These are phyloP conservation scores for Scedosporium dehoogii DNA, from an alignment of 2,329 filamentous ascomycete species.

Conservation along the genomic window DNA sequence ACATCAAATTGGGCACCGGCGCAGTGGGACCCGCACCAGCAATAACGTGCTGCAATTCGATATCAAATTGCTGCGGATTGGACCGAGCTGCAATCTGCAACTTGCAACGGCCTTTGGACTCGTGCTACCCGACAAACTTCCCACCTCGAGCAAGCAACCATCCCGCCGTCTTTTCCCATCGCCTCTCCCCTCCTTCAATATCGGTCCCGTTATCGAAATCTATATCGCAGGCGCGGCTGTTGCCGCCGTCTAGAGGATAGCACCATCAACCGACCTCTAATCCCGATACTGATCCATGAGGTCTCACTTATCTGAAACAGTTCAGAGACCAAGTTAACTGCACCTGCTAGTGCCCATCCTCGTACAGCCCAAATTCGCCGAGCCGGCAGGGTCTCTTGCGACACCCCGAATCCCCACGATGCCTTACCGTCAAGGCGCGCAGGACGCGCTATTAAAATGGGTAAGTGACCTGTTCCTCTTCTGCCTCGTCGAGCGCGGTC, in stretches of 20 bases:
- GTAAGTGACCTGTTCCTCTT: constrained; percentile 21
- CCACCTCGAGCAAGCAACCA: not conserved
- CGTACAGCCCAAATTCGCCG: not conserved
- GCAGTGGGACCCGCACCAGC: not conserved
- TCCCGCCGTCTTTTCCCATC: not conserved
- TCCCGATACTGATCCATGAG: too few relatives aligned
- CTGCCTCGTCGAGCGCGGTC: too few relatives aligned
- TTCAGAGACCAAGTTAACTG: not conserved
- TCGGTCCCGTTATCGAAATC: not conserved
- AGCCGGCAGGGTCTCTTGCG: not conserved
- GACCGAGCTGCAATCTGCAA: not conserved
- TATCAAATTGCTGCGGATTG: too few relatives aligned
- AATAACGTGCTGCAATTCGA: not conserved
- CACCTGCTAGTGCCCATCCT: not conserved
- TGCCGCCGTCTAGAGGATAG: not conserved
- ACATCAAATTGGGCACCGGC: not conserved
- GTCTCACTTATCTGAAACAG: not conserved
- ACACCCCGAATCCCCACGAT: constrained; percentile 16
- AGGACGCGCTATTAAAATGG: constrained; percentile 47
- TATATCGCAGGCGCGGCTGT: not conserved
- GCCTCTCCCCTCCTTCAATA: not conserved
- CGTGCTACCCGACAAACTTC: not conserved
- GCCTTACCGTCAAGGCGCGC: constrained; percentile 33
- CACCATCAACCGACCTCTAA: not conserved
- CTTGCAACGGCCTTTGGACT: not conserved